Evolutionary conservation across 495 filamentous ascomycete genomes (phyloP).

Genomic region (Xylaria curta): DNA sequence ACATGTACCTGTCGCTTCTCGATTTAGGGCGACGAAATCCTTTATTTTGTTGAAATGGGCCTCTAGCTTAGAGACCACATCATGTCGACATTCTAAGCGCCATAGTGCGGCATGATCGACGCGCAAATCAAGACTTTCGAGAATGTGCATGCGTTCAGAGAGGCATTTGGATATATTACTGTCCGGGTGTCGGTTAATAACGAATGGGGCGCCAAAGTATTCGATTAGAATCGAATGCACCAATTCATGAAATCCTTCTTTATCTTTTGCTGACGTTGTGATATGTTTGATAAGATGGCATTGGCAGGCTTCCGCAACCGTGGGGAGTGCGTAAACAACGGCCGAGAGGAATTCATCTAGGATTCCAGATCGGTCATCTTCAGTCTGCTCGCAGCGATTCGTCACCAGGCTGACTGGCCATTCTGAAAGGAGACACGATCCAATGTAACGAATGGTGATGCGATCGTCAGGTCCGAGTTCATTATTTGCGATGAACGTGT

Average conservation of each 20-base stretch:
- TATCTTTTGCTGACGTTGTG: neutral
- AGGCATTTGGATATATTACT: neutral
- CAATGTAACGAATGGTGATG: conserved; percentile 23
- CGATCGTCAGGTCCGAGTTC: neutral
- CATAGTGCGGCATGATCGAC: neutral
- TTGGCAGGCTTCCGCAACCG: neutral
- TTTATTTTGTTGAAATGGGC: neutral
- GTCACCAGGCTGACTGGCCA: neutral
- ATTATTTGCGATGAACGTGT: neutral
- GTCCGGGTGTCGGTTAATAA: conserved; percentile 9
- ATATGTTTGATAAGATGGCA: conserved; percentile 4
- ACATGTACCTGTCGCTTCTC: neutral
- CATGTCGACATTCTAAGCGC: neutral
- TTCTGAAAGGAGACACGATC: conserved; percentile 6
- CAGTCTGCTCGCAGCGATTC: conserved; percentile 4
- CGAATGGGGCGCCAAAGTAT: conserved; percentile 4
- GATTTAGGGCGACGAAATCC: neutral
- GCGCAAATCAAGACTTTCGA: neutral
- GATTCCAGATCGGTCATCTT: conserved; percentile 16
- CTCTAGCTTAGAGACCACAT: neutral
- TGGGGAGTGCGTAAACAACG: neutral
- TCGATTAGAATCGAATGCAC: conserved; percentile 16
- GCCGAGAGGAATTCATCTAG: conserved; percentile 22
- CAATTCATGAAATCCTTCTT: neutral
- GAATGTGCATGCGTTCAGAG: neutral